Percentiles rank a stretch among this genome's conserved stretches.
These are phyloP conservation scores for Digitaria exilis DNA, from an alignment of 202 grass and related monocot species.

Conservation along the genomic window DNA sequence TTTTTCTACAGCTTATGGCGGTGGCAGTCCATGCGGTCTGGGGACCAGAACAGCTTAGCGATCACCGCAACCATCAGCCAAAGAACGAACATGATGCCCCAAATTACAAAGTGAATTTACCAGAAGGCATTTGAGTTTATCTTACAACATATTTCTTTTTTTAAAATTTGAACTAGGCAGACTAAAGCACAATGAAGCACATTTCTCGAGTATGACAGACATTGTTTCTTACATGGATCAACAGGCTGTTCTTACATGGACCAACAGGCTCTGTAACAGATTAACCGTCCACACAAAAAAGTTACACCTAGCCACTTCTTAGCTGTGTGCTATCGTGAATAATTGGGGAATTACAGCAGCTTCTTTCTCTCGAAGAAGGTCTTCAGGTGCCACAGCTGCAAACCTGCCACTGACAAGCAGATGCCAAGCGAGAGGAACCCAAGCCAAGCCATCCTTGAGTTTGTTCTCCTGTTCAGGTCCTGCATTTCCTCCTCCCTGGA, in stretches of 20 bases:
- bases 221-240: conserved; percentile 23
- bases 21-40: not conserved
- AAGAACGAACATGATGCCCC: not conserved
- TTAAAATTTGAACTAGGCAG: not conserved
- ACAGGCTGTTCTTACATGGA: too few species aligned
- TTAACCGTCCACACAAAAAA: conserved; percentile 20
- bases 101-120: not conserved
- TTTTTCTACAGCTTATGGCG: too few species aligned
- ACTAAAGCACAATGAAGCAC: not conserved
- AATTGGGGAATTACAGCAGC: conserved; percentile 56
- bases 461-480: conserved; percentile 79
- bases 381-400: conserved; percentile 93
- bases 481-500: conserved; percentile 97
- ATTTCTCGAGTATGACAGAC: conserved; percentile 13
- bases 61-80: not conserved
- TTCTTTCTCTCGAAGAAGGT: conserved; percentile 99
- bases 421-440: conserved; percentile 80
- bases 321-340: conserved; percentile 20
- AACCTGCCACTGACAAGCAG: conserved; percentile 77
- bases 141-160: not conserved
- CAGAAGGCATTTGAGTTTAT: not conserved
- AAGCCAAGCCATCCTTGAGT: conserved; percentile 92
- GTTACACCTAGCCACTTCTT: conserved; percentile 3
- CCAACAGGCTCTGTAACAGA: conserved; percentile 9
- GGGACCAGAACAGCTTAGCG: not conserved